Percentiles rank a stretch among this genome's conserved stretches.
Conservation (phyloP, 2,329 filamentous ascomycete genomes). For the Sclerotinia minor region DNA sequence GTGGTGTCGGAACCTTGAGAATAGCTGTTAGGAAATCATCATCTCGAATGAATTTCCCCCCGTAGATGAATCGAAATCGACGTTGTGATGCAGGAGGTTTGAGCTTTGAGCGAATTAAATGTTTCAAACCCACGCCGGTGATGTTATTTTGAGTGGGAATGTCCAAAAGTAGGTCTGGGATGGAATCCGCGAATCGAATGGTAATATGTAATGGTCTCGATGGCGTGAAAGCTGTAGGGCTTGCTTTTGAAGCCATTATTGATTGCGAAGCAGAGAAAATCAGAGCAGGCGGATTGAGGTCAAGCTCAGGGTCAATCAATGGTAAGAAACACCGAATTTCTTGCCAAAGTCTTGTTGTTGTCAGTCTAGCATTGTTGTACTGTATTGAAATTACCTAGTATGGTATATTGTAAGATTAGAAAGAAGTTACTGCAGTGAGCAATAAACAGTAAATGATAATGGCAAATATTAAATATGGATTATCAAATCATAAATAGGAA, state of each 20-base stretch:
- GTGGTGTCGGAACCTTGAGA: slow-evolving; percentile 62
- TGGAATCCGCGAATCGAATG: slow-evolving; percentile 84
- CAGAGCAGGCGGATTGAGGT: not conserved
- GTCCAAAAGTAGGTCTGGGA: slow-evolving; percentile 80
- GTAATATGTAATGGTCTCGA: slow-evolving; percentile 65
- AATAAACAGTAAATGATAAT: not conserved
- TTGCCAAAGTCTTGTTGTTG: not conserved
- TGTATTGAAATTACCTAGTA: not conserved
- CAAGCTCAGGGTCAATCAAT: not conserved
- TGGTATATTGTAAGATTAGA: not conserved
- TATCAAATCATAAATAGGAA: no score
- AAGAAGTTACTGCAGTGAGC: not conserved
- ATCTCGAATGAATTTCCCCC: slow-evolving; percentile 83
- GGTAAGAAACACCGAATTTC: not conserved
- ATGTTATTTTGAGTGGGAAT: slow-evolving; percentile 67
- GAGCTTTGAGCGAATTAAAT: slow-evolving; percentile 73
- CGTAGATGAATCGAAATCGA: slow-evolving; percentile 84
- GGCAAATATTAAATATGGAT: no score
- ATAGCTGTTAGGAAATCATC: slow-evolving; percentile 65
- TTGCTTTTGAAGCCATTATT: slow-evolving; percentile 20
- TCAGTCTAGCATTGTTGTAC: not conserved
- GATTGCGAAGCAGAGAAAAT: not conserved
- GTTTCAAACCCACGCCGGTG: slow-evolving; percentile 77
- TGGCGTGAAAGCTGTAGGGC: not conserved
- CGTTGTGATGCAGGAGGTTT: slow-evolving; percentile 60